phyloP scores from a whole-genome alignment of 1,284 basidiomycete genomes.

The Sporisorium reilianum region DNA sequence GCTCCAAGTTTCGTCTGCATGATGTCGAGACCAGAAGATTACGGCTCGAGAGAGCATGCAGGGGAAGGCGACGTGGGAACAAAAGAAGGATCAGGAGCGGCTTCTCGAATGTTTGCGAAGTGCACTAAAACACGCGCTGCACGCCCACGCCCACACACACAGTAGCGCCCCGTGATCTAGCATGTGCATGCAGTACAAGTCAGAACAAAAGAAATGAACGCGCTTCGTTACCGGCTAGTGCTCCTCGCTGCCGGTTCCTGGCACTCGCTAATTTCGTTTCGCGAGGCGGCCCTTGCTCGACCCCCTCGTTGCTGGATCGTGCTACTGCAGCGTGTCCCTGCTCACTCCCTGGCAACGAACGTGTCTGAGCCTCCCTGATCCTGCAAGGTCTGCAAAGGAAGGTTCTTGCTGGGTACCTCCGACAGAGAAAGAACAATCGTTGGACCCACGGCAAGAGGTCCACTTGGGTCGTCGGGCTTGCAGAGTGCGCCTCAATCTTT shows the following conservation, averaged over 20 bases:
- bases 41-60: no score
- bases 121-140: not conserved
- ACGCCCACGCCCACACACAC: not conserved
- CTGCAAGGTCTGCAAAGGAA: not conserved
- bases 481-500: not conserved
- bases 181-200: not conserved
- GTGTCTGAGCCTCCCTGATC: no score
- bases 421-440: not conserved
- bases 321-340: not conserved
- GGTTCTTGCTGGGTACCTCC: not conserved
- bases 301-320: not conserved
- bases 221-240: no score
- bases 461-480: not conserved
- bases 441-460: not conserved
- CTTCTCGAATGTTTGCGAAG: not conserved
- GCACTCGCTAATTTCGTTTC: not conserved
- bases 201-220: no score
- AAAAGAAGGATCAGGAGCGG: not conserved
- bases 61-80: conserved; percentile 1
- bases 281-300: not conserved
- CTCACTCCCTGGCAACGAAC: not conserved
- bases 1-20: no score
- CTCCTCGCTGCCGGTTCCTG: not conserved
- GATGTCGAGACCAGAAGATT: no score
- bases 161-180: not conserved